Conservation (phyloP, 2,329 filamentous ascomycete species). For the Neocatenulostroma microsporum region DNA sequence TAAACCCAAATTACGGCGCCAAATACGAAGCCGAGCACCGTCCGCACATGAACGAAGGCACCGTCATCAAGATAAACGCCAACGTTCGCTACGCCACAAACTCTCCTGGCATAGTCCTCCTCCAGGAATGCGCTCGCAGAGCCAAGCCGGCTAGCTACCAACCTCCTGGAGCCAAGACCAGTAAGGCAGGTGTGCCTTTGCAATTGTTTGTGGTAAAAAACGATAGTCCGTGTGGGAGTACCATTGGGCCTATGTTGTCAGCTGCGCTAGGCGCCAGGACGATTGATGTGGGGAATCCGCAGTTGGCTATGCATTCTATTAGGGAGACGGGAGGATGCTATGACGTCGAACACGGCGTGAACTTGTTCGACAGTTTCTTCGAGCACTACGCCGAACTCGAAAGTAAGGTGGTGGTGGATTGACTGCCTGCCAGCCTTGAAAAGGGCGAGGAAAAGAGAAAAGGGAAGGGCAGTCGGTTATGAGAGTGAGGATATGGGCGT, state of each 20-base stretch:
- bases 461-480: too few species aligned
- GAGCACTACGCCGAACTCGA: slow-evolving; percentile 75
- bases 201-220: slow-evolving; percentile 96
- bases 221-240: slow-evolving; percentile 88
- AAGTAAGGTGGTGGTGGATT: slow-evolving; percentile 77
- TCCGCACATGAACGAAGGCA: slow-evolving; percentile 92
- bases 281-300: slow-evolving; percentile 85
- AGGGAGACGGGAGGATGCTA: slow-evolving; percentile 83
- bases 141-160: slow-evolving; percentile 39
- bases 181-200: slow-evolving; percentile 66
- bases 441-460: too few species aligned
- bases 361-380: slow-evolving; percentile 82
- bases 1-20: slow-evolving; percentile 86
- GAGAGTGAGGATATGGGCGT: too few species aligned
- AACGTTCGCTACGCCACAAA: slow-evolving; percentile 97
- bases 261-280: slow-evolving; percentile 81
- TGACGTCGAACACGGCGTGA: slow-evolving; percentile 79
- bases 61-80: slow-evolving; percentile 96
- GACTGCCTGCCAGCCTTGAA: too few species aligned
- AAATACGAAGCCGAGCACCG: slow-evolving; percentile 91
- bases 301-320: slow-evolving; percentile 95
- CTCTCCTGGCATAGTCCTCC: slow-evolving; percentile 82
- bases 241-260: slow-evolving; percentile 93
- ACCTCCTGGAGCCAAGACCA: slow-evolving; percentile 31
- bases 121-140: slow-evolving; percentile 72